A percentile compares a stretch with the other conserved stretches of the same genome.
phyloP scores from a whole-genome alignment of 345 rosid genomes.

The Acer campestre region DNA sequence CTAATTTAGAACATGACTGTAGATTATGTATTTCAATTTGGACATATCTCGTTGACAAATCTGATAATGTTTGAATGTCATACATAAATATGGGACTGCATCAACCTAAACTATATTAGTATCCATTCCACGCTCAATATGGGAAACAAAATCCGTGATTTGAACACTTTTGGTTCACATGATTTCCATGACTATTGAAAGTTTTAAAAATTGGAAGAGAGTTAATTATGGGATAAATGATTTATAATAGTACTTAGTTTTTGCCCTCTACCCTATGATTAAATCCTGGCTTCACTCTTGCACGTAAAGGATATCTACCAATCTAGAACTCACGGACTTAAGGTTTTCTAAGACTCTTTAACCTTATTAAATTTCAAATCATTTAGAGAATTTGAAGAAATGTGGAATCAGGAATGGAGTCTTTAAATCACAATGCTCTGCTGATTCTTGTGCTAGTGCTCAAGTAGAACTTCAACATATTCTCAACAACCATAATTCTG shows the following conservation, averaged over 20 bases:
- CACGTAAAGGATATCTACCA: not conserved
- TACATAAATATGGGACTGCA: not conserved
- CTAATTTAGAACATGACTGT: not conserved
- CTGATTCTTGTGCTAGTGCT: too few relatives aligned
- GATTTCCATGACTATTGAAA: not conserved
- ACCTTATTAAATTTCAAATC: too few relatives aligned
- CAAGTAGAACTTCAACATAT: too few relatives aligned
- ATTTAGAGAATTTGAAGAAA: too few relatives aligned
- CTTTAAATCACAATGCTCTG: too few relatives aligned
- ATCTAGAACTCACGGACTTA: not conserved
- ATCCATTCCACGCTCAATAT: too few relatives aligned
- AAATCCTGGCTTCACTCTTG: not conserved
- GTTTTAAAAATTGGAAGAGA: not conserved
- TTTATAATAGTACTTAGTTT: not conserved
- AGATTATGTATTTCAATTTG: not conserved
- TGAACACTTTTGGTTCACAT: not conserved
- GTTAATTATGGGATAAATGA: not conserved
- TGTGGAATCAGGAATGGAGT: too few relatives aligned
- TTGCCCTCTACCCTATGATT: not conserved
- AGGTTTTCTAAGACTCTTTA: too few relatives aligned
- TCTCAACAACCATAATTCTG: too few relatives aligned
- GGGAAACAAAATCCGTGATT: too few relatives aligned
- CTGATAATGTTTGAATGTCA: not conserved
- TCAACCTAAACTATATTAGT: too few relatives aligned
- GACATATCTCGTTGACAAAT: not conserved